Base-by-base conservation (phyloP, 2,329 filamentous ascomycete genomes). In the Shiraia sp. region DNA sequence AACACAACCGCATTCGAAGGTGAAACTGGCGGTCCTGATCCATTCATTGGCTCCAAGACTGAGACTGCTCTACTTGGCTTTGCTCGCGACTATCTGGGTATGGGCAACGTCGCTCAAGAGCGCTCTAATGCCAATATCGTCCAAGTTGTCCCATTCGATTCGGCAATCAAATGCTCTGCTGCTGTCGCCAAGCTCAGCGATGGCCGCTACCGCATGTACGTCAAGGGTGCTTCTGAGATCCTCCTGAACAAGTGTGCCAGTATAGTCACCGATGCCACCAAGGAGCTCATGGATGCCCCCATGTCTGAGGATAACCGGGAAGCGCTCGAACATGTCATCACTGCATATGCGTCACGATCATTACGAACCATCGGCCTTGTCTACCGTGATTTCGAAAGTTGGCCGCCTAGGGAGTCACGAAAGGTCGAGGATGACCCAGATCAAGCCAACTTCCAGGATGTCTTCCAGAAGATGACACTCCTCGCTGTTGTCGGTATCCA, bases 311-410 rank as follows among this genome's bases (percentile, higher is more conserved):
- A 81, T 10, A 81, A 85, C 51, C 75, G 78, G 22, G 72, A 80
- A 26, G 76, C 73, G 3, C 65, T 96, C 49, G 79, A 81, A 51
- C 72, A 77, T 15, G 75, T 90, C 33, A 95, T 95, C 55, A 82
- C 85, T 49, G 80, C 78, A 32, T 96, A 95, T 63, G 90, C 90
- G 8, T 82, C 80, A 17, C 80, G 86, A 13, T 95, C 90, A 6
- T 77, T 96, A 23, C 82, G 90, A 49, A 95, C 90, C 1, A 95
- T 96, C 55, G 88, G 85, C 30, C 79, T 95, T 50, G 77, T 90
- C 38, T 95, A 90, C 70, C 86, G 84, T 41, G 90, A 96, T 57
- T 95, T 93, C 53, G 81, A 88, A 16, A 79, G 81, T 38, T 87
- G 90, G 90, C 90, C 91, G 17, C 90, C 90, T 4, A 39, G 47